Conservation (phyloP, 495 filamentous ascomycete genomes). For the Cetradonia linearis region DNA sequence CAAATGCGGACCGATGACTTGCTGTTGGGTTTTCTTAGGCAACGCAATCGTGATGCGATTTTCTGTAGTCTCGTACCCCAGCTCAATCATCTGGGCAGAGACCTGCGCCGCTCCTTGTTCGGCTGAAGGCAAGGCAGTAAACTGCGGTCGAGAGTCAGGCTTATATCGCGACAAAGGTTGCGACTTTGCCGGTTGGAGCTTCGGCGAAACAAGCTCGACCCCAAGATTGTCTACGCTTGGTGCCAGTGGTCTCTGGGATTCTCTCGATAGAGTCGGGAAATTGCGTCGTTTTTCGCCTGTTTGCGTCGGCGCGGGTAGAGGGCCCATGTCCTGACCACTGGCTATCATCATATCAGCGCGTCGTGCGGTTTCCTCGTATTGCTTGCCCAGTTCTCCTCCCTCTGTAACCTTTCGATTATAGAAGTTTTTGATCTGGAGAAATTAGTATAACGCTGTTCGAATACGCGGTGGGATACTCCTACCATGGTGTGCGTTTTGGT, state of each 20-base stretch:
- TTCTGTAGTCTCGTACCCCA: constrained; percentile 11
- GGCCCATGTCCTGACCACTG: constrained; percentile 59
- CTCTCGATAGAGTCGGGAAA: constrained; percentile 45
- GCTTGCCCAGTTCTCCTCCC: constrained; percentile 43
- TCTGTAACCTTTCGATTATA: constrained; percentile 64
- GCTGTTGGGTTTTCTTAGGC: constrained; percentile 17
- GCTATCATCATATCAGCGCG: constrained; percentile 60
- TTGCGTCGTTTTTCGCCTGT: constrained; percentile 51
- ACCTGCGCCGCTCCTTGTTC: constrained; percentile 30
- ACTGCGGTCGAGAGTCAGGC: constrained; percentile 24
- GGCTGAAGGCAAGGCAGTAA: constrained; percentile 29
- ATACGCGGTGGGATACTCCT: constrained; percentile 25
- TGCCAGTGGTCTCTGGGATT: constrained; percentile 50
- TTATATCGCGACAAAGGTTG: constrained; percentile 23
- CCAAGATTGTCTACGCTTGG: constrained; percentile 47
- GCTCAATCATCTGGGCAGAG: constrained; percentile 16
- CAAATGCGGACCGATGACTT: constrained; percentile 16
- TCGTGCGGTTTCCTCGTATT: constrained; percentile 57
- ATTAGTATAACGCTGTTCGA: constrained; percentile 10
- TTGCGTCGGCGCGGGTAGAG: constrained; percentile 47
- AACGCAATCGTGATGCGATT: constrained; percentile 19
- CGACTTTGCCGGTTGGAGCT: constrained; percentile 33
- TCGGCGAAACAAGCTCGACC: constrained; percentile 41
- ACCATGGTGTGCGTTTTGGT: constrained; percentile 95
- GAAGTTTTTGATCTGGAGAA: constrained; percentile 77